These are phyloP conservation scores for Microcyclospora tardicrescens DNA, from an alignment of 2,329 filamentous ascomycete genomes.

Conservation along the genomic window DNA sequence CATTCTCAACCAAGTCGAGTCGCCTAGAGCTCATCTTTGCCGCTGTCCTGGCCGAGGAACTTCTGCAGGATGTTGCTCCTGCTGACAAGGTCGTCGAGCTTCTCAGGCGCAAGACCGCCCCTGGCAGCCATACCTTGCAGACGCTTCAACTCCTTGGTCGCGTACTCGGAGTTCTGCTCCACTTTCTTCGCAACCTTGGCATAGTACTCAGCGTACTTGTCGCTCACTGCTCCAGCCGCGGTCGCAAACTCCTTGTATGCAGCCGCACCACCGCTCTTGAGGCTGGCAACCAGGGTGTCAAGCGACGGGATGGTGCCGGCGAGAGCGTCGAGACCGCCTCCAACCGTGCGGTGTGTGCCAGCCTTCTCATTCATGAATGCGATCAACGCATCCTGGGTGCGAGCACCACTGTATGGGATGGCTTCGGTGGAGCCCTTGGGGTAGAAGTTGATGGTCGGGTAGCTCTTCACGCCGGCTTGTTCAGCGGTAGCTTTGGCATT, in stretches of 20 bases:
- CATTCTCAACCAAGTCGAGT: background rate
- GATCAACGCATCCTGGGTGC: slow-evolving; percentile 63
- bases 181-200: slow-evolving; percentile 82
- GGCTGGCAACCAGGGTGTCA: slow-evolving; percentile 63
- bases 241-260: slow-evolving; percentile 60
- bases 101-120: slow-evolving; percentile 70
- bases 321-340: slow-evolving; percentile 63
- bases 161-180: slow-evolving; percentile 62
- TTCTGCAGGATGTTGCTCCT: slow-evolving; percentile 79
- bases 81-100: slow-evolving; percentile 75
- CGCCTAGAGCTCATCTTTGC: slow-evolving; percentile 23
- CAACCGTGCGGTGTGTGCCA: slow-evolving; percentile 70
- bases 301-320: slow-evolving; percentile 75
- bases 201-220: slow-evolving; percentile 83
- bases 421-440: slow-evolving; percentile 64
- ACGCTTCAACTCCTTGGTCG: slow-evolving; percentile 70
- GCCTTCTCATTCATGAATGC: slow-evolving; percentile 78
- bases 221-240: slow-evolving; percentile 53
- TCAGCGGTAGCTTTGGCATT: slow-evolving; percentile 67
- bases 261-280: slow-evolving; percentile 48
- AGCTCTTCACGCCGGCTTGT: slow-evolving; percentile 67
- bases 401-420: slow-evolving; percentile 60
- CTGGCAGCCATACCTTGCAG: slow-evolving; percentile 71
- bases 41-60: slow-evolving; percentile 41
- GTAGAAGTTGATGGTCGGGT: slow-evolving; percentile 98